phyloP scores from a whole-genome alignment of 768 basidiomycete genomes.

The Amyloporia xantha region DNA sequence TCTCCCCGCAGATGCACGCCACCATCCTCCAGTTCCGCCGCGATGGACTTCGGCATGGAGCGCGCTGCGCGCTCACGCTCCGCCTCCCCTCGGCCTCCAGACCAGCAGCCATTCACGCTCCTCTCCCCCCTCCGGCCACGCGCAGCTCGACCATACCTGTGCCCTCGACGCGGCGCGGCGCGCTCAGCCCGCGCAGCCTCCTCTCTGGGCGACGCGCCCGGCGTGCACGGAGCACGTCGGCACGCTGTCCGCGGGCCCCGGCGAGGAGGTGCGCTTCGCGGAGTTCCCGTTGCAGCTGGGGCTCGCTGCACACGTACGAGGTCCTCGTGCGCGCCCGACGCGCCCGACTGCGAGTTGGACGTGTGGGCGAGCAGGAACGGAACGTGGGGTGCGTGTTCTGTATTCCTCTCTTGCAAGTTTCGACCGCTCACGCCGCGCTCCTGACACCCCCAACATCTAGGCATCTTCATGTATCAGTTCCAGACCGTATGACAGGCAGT shows the following conservation, averaged over 20 bases:
- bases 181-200: conserved; percentile 15
- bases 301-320: conserved; percentile 17
- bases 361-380: conserved; percentile 21
- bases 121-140: background rate
- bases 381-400: conserved; percentile 23
- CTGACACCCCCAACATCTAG: too few species aligned
- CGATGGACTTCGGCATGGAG: conserved; percentile 24
- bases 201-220: conserved; percentile 16
- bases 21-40: conserved; percentile 21
- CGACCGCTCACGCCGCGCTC: too few species aligned
- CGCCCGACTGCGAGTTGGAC: conserved; percentile 18
- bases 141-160: conserved; percentile 13
- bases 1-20: conserved; percentile 17
- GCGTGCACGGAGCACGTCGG: conserved; percentile 7
- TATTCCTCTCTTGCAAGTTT: too few species aligned
- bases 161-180: conserved; percentile 10
- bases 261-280: conserved; percentile 12
- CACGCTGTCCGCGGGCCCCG: conserved; percentile 11
- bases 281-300: conserved; percentile 21
- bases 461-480: conserved; percentile 22
- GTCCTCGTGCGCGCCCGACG: conserved; percentile 12
- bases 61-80: conserved; percentile 17
- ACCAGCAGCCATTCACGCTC: conserved; percentile 13
- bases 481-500: conserved; percentile 10
- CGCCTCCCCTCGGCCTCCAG: conserved; percentile 13